Evolutionary conservation across 2,329 filamentous ascomycete species (phyloP), one percentile per base, ranked within the genome.

Genomic region (Xylaria sp.): DNA sequence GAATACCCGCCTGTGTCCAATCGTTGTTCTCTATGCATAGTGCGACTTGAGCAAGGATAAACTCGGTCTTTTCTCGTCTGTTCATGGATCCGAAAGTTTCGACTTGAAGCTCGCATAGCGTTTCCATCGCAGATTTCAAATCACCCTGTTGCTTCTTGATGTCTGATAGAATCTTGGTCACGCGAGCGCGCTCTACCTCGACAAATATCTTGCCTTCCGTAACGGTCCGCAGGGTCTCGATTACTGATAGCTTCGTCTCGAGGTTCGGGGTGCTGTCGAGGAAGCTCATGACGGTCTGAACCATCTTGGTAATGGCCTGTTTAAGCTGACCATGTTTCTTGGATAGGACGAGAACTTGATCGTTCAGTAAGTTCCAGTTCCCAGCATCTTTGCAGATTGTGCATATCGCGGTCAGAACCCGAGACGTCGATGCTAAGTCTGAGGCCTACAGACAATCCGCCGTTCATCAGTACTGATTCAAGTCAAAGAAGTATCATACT

Each of bases 291-390:
- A 97, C 94, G 57, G 91, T 92, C 86, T 99, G 96, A 70, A 99
- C 94, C 96, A 99, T 99, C 86, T 95, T 96, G 77, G 96, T 98
- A 78, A 94, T 96, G 78, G 96, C 96, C 84, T 98, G 96, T 84
- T 99, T 99, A 80, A 99, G 94, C 86, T 99, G 96, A 77, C 94
- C 93, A 92, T 99, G 96, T 86, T 99, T 99, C 90, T 99, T 99
- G 74, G 96, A 98, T 67, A 99, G 87, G 73, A 98, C 87, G 77
- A 97, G 87, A 72, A 97, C 93, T 84, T 99, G 96, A 84, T 99
- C 96, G 81, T 97, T 98, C 83, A 99, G 88, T 78, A 98, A 85
- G 81, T 90, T 91, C 96, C 96, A 99, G 81, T 99, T 94, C 75
- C 91, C 91, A 23, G 92, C 90, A 81, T 97, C 88, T 84, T 98